phyloP scores from a whole-genome alignment of 805 yeast species.

The Candida krabiensis region DNA sequence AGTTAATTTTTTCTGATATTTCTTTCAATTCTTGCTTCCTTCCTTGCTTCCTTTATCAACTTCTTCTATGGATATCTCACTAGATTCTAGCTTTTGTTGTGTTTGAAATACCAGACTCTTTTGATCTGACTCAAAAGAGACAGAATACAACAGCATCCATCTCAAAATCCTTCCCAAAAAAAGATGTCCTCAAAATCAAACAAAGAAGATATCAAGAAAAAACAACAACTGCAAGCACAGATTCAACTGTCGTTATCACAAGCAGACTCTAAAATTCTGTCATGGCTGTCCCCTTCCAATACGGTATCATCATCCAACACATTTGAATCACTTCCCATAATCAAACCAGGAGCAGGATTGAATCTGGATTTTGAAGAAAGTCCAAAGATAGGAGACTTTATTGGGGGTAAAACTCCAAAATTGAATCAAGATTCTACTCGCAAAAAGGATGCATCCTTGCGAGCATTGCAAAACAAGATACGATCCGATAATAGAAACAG shows the following conservation, averaged over 20 bases:
- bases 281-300: constrained; percentile 38
- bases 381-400: constrained; percentile 21
- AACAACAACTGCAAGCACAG: constrained; percentile 46
- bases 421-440: constrained; percentile 7
- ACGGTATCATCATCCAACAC: neutral
- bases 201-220: constrained; percentile 44
- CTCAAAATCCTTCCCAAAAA: too few relatives aligned
- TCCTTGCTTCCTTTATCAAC: too few relatives aligned
- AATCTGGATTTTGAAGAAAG: constrained; percentile 4
- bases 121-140: too few relatives aligned
- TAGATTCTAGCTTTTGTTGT: too few relatives aligned
- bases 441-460: constrained; percentile 20
- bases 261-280: constrained; percentile 35
- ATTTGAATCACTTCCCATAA: constrained; percentile 24
- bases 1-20: too few relatives aligned
- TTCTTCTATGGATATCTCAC: too few relatives aligned
- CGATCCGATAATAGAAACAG: constrained; percentile 23
- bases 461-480: constrained; percentile 29
- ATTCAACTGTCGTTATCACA: constrained; percentile 44
- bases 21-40: too few relatives aligned
- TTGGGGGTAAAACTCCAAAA: constrained; percentile 14
- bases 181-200: constrained; percentile 19
- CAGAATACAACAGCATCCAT: too few relatives aligned
- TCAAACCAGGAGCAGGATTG: constrained; percentile 33
- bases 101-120: too few relatives aligned